Conservation (phyloP, 345 rosid species). For the Balakata baccata region DNA sequence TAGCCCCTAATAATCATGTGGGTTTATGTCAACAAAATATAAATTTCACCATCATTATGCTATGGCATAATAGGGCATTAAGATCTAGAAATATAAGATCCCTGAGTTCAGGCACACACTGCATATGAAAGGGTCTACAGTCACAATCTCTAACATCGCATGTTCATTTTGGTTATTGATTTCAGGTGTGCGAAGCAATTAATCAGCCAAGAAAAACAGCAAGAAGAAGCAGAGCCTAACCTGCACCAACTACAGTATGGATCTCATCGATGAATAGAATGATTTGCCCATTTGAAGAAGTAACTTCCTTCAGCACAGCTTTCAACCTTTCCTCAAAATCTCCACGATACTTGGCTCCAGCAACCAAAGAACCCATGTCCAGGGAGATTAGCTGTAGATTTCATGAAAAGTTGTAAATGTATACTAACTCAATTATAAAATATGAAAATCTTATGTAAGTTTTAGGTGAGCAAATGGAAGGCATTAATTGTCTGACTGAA, state of each 20-base stretch:
- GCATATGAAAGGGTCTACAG: background rate
- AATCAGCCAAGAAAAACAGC: background rate
- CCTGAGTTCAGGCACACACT: background rate
- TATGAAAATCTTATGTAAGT: background rate
- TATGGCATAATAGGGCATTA: background rate
- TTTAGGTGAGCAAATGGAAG: background rate
- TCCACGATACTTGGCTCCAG: conserved; percentile 82
- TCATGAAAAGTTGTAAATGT: background rate
- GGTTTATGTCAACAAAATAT: background rate
- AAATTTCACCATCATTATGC: background rate
- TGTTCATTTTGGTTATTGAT: background rate
- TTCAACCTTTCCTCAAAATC: conserved; percentile 87
- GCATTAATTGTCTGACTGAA: background rate
- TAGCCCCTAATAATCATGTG: conserved; percentile 47
- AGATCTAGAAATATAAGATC: no score
- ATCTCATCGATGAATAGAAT: conserved; percentile 90
- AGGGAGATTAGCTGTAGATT: conserved; percentile 66
- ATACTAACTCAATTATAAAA: no score
- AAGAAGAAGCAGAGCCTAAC: conserved; percentile 27
- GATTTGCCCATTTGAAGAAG: conserved; percentile 83
- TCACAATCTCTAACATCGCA: background rate
- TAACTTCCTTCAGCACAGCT: conserved; percentile 89
- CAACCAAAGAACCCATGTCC: conserved; percentile 86
- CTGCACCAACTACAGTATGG: conserved; percentile 91
- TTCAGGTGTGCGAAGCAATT: background rate